phyloP scores from a whole-genome alignment of 495 filamentous ascomycete genomes.

The Daldinia childiae region DNA sequence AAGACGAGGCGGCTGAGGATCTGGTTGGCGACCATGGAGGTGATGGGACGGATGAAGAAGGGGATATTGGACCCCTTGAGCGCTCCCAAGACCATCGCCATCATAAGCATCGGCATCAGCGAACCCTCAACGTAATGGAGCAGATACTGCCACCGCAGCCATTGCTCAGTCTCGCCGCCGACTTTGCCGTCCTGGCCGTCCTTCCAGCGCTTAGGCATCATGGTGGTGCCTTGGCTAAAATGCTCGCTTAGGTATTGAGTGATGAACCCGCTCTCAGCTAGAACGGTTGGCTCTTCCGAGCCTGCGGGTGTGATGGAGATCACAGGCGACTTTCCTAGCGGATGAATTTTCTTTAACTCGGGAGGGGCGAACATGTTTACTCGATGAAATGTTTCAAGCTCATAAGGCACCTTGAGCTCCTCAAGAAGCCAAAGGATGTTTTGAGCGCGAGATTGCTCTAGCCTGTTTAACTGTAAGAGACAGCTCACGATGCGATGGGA shows the following conservation, averaged over 20 bases:
- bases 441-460: slow-evolving; percentile 80
- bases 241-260: slow-evolving; percentile 82
- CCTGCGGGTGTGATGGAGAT: slow-evolving; percentile 63
- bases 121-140: slow-evolving; percentile 80
- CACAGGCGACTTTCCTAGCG: slow-evolving; percentile 84
- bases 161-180: slow-evolving; percentile 77
- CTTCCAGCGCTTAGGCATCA: slow-evolving; percentile 72
- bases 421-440: slow-evolving; percentile 90
- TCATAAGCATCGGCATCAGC: slow-evolving; percentile 74
- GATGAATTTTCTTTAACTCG: slow-evolving; percentile 79
- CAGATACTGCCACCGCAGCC: slow-evolving; percentile 78
- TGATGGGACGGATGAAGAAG: slow-evolving; percentile 87
- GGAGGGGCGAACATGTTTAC: slow-evolving; percentile 68
- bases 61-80: slow-evolving; percentile 73
- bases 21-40: slow-evolving; percentile 67
- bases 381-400: slow-evolving; percentile 79
- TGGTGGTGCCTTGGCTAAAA: slow-evolving; percentile 59
- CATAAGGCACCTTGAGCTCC: slow-evolving; percentile 80
- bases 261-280: slow-evolving; percentile 85
- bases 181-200: slow-evolving; percentile 63
- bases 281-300: slow-evolving; percentile 63
- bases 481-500: neutral
- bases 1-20: slow-evolving; percentile 68
- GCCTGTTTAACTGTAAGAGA: slow-evolving; percentile 58
- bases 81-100: slow-evolving; percentile 46